Evolutionary conservation across 805 yeast genomes (phyloP), one percentile per base, ranked within the genome.

Genomic region (Saturnispora besseyi): DNA sequence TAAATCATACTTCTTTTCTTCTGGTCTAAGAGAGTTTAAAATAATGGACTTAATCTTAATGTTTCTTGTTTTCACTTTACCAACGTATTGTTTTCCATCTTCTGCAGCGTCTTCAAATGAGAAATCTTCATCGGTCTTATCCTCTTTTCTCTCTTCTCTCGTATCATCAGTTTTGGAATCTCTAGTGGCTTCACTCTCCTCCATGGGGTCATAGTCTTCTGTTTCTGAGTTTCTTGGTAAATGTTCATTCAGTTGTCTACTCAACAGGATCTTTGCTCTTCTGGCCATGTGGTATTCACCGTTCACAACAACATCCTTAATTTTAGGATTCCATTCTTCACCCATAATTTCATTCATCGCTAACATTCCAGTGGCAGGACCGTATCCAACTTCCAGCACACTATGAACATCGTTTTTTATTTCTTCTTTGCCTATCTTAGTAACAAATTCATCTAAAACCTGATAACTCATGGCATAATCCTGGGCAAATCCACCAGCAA

Each of bases 331-430:
- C 67, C 77, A 84, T 0, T 74, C 74, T 2, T 74, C 74, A 0
- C 86, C 89, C 80, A 87, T 78, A 1, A 90, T 58, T 59, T 89
- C 96, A 60, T 90, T 87, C 47, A 89, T 69, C 0, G 95, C 98
- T 13, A 90, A 67, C 71, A 93, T 80, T 2, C 97, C 97, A 0
- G 95, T 83, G 2, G 88, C 91, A 1, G 99, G 98, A 0, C 99
- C 98, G 61, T 75, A 81, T 0, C 96, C 91, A 12, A 87, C 77
- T 59, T 87, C 95, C 45, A 93, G 70, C 0, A 93, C 77, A 5
- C 77, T 70, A 29, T 74, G 60, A 11, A 52, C n/a, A 13, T 52
- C 42, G 0, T 97, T 97, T 22, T 64, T 64, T 68, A 88, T 86
- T 44, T 61, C 59, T 0, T 68, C 69, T 6, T 61, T 66, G 0